Evolutionary conservation across 352 stramenopile species (phyloP).

Genomic region (Pythium biforme): DNA sequence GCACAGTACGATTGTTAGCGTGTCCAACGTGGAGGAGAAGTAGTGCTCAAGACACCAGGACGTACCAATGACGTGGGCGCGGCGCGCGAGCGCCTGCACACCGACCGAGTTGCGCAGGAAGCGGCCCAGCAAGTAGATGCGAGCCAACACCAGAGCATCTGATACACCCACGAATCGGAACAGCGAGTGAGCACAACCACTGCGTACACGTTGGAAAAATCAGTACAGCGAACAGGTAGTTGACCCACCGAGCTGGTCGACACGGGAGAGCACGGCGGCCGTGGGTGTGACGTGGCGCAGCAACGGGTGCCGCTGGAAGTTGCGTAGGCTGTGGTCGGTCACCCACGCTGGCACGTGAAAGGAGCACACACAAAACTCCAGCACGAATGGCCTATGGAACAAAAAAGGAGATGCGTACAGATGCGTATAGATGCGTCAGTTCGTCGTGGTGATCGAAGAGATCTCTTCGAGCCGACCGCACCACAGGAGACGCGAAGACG

Average conservation of each 20-base stretch:
- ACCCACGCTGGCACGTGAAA: constrained; percentile 42
- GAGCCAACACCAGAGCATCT: constrained; percentile 51
- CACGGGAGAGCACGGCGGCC: constrained; percentile 19
- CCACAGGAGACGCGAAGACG: constrained; percentile 38
- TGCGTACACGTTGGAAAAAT: no score
- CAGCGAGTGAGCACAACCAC: no score
- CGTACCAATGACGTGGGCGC: constrained; percentile 41
- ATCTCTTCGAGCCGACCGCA: no score
- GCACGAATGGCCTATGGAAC: constrained; percentile 47
- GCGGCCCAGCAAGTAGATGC: constrained; percentile 55
- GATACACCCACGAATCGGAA: no score
- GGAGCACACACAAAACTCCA: constrained; percentile 39
- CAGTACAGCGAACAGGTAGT: neutral
- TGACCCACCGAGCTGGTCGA: constrained; percentile 51
- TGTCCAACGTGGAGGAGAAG: constrained; percentile 4
- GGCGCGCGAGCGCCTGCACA: constrained; percentile 35
- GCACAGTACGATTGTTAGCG: neutral
- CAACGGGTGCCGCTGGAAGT: constrained; percentile 23
- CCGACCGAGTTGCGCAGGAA: constrained; percentile 50
- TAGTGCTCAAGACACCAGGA: neutral
- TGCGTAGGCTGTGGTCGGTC: constrained; percentile 30
- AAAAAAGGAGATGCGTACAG: no score
- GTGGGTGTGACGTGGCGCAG: neutral
- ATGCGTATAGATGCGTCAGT: no score
- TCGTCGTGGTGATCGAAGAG: no score